Evolutionary conservation across 2,329 filamentous ascomycete genomes (phyloP).

Genomic region (Ceratocystis variospora): DNA sequence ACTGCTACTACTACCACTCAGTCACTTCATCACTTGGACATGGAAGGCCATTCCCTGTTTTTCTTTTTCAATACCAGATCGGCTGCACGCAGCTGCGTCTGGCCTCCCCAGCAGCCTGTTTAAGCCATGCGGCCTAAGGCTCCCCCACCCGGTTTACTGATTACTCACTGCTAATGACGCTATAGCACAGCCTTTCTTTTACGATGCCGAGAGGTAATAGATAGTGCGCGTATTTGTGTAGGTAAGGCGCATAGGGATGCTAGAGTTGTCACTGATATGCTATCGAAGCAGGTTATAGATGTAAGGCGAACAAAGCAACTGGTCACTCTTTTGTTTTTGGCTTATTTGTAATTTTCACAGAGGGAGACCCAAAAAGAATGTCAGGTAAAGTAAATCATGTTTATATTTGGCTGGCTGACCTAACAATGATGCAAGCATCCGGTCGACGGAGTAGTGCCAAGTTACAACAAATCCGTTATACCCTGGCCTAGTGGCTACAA

Average conservation of each 20-base stretch:
- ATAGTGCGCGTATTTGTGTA: neutral
- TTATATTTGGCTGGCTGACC: neutral
- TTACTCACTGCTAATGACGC: neutral
- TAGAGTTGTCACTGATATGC: neutral
- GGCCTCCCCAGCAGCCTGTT: neutral
- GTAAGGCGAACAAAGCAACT: neutral
- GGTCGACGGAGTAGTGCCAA: neutral
- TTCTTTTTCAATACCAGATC: neutral
- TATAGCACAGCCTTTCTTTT: neutral
- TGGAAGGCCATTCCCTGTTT: neutral
- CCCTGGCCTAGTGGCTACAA: neutral
- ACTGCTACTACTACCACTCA: neutral
- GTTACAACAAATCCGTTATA: neutral
- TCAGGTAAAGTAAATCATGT: neutral
- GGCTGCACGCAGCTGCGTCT: conserved; percentile 1
- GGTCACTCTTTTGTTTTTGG: neutral
- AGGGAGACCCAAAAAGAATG: neutral
- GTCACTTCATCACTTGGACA: too few species aligned
- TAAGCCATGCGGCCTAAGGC: neutral
- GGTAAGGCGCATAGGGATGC: neutral
- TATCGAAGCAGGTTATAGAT: neutral
- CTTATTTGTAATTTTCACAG: neutral
- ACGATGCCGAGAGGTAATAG: neutral
- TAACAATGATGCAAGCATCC: neutral
- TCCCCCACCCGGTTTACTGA: neutral